These are phyloP conservation scores for Diutina neorugosa DNA, from an alignment of 1,139 yeast species.

Conservation along the genomic window DNA sequence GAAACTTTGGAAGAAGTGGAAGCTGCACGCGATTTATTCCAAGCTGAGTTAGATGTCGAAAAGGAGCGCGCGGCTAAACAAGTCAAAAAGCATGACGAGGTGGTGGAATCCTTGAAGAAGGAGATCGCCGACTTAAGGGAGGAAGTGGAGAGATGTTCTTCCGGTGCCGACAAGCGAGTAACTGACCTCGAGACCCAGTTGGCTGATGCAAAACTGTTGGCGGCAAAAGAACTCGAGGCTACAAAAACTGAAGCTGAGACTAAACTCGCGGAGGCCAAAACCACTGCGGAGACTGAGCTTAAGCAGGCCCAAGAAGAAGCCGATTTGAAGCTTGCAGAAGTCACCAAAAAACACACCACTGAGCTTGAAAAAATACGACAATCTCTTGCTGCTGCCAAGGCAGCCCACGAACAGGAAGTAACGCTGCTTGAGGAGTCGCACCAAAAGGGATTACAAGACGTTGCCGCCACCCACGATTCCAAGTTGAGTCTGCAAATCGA, in stretches of 20 bases:
- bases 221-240: constrained; percentile 2
- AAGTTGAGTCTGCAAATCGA: background rate
- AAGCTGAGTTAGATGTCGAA: constrained; percentile 4
- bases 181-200: constrained; percentile 1
- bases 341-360: background rate
- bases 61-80: constrained; percentile 6
- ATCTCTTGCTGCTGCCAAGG: background rate
- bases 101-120: constrained; percentile 9
- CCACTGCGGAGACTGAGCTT: constrained; percentile 1
- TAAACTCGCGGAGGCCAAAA: constrained; percentile 4
- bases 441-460: constrained; percentile 2
- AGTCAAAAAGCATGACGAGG: constrained; percentile 11
- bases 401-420: background rate
- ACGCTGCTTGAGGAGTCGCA: background rate
- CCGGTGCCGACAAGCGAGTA: constrained; percentile 3
- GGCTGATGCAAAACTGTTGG: background rate
- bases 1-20: constrained; percentile 3
- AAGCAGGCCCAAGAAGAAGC: background rate
- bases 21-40: background rate
- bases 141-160: constrained; percentile 7
- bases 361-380: constrained; percentile 3
- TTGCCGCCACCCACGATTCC: constrained; percentile 3
- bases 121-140: constrained; percentile 9
- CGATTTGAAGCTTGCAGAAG: background rate
- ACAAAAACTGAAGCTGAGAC: constrained; percentile 6